Base-by-base conservation (phyloP, 2,329 filamentous ascomycete species). In the Trichoderma gracile region DNA sequence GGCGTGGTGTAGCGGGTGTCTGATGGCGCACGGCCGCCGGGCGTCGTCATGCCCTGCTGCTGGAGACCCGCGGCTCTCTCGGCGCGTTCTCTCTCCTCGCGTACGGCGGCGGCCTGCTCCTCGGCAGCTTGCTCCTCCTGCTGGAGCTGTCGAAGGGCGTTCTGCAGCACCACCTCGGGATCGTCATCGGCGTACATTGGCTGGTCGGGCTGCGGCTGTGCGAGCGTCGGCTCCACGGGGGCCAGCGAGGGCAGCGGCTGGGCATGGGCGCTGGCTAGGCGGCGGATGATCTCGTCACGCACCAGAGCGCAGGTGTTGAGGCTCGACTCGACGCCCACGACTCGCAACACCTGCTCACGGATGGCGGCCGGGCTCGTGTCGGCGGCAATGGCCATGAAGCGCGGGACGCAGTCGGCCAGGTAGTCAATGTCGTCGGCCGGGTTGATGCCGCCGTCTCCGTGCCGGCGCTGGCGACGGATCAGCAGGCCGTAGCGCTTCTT, bases 401-500 rank as follows among this genome's bases (percentile, higher is more conserved):
- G 80, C 17, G 84, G 84, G 6, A 89, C 78, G 60, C 82, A 83
- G 66, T 88, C 85, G 70, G 84, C 80, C 3, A 89, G 78, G 72
- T 88, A 89, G 50, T 78, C 78, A 38, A 89, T 80, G 69, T 87
- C 84, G 60, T 84, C 81, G 49, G 82, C 82, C 0, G 79, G 78
- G 68, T 84, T 82, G 43, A 78, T 67, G 19, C 77, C 77, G 1
- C 77, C 78, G 56, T 80, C 80, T 21, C 80, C 80, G 68, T 82
- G 81, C 0, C 84, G 80, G 21, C 84, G 81, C 69, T 86, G 84
- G 58, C 84, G 82, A 42, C 84, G 74, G 53, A 86, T 81, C 19
- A 87, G 76, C 17, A 87, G 77, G 0, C 84, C 84, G 65, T 87
- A 87, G 12, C 85, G 80, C 72, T 86, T 87, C 75, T 87, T 87